phyloP scores from a whole-genome alignment of 148 eudicot genomes.

The Talinum fruticosum region DNA sequence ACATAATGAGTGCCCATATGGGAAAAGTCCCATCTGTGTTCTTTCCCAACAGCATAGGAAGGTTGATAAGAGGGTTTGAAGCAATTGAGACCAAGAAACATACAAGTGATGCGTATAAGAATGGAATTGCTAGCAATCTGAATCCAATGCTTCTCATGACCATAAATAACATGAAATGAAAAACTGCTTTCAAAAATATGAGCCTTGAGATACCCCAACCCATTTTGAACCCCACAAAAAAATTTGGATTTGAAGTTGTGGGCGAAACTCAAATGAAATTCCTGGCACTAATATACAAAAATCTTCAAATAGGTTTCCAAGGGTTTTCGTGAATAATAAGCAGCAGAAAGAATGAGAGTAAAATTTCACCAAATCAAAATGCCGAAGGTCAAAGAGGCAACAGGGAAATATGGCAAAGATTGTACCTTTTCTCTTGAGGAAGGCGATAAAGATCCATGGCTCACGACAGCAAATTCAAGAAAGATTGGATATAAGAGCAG shows the following conservation, averaged over 20 bases:
- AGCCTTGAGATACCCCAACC: conserved; percentile 65
- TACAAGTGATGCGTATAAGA: conserved; percentile 68
- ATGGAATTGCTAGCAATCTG: conserved; percentile 52
- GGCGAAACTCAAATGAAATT: background rate
- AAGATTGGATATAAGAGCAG: background rate
- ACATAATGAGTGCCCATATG: conserved; percentile 61
- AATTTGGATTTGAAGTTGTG: background rate
- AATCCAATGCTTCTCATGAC: conserved; percentile 40
- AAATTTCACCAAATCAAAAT: background rate
- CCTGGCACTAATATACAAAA: background rate
- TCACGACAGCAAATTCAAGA: background rate
- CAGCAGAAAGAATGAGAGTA: background rate
- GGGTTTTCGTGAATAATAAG: background rate
- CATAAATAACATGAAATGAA: conserved; percentile 43
- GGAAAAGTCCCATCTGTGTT: conserved; percentile 69
- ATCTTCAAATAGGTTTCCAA: background rate
- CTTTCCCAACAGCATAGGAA: conserved; percentile 75
- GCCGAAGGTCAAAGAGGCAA: background rate
- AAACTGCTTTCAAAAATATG: conserved; percentile 47
- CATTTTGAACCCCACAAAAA: conserved; percentile 8
- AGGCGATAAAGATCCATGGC: background rate
- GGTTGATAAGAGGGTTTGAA: conserved; percentile 65
- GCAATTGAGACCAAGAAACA: conserved; percentile 67
- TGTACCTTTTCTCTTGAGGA: background rate
- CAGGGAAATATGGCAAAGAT: background rate